These are phyloP conservation scores for Citrus sp. DNA, from an alignment of 345 rosid species.

Conservation along the genomic window DNA sequence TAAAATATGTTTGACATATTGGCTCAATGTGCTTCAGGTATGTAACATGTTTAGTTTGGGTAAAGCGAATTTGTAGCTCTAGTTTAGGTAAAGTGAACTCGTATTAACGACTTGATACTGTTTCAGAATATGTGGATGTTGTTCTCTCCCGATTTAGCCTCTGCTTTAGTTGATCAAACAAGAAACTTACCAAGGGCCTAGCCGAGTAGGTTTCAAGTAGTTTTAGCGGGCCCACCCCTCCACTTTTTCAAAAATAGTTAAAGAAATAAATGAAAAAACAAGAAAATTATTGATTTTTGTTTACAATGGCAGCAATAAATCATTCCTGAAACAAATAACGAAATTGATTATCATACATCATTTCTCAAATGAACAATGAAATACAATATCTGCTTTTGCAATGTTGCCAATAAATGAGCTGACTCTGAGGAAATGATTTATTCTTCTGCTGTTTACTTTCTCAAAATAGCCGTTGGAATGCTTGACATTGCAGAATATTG, in stretches of 20 bases:
- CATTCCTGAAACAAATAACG: background rate
- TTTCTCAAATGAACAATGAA: background rate
- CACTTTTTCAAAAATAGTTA: no score
- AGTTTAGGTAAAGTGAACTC: background rate
- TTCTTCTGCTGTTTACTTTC: background rate
- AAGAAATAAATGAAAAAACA: no score
- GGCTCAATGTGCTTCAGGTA: slow-evolving; percentile 96
- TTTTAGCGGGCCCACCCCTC: no score
- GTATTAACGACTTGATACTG: no score
- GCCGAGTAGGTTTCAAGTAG: no score
- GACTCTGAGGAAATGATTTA: background rate
- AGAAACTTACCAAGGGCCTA: background rate
- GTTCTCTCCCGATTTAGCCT: background rate
- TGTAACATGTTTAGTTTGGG: background rate
- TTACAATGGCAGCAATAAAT: background rate
- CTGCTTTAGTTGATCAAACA: background rate
- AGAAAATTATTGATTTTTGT: no score
- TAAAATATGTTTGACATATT: slow-evolving; percentile 79
- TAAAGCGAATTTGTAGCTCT: background rate
- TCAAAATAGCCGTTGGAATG: background rate
- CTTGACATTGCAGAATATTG: slow-evolving; percentile 61
- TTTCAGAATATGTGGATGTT: background rate
- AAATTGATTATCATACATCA: background rate
- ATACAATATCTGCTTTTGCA: background rate
- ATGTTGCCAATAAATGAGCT: background rate